These are phyloP conservation scores for Multifurca ochricompacta DNA, from an alignment of 768 basidiomycete species.

Conservation along the genomic window DNA sequence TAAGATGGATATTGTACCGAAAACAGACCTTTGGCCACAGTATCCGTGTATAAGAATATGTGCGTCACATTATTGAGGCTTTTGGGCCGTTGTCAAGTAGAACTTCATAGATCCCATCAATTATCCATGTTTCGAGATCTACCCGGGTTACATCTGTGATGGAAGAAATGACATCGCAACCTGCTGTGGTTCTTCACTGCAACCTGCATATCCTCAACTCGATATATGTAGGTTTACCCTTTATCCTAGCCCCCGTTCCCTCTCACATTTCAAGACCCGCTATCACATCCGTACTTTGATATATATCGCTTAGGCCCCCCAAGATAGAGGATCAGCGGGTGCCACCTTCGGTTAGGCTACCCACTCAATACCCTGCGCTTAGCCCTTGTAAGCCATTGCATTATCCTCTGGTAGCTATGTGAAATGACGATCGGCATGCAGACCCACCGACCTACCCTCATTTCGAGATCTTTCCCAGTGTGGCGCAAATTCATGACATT, in stretches of 20 bases:
- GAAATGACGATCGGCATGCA: conserved; percentile 3
- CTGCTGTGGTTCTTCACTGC: conserved; percentile 19
- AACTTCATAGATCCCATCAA: conserved; percentile 4
- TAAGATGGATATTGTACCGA: not conserved
- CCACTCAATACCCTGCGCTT: conserved; percentile 23
- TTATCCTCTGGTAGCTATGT: not conserved
- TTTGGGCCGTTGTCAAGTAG: not conserved
- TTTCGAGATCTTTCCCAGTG: conserved; percentile 22
- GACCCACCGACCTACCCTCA: conserved; percentile 26
- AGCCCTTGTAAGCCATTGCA: conserved; percentile 21
- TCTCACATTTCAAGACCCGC: conserved; percentile 4
- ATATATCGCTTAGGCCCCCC: conserved; percentile 20
- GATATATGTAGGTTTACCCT: conserved; percentile 7
- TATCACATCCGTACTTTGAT: conserved; percentile 25
- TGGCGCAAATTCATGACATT: not conserved
- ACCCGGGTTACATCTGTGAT: conserved; percentile 8
- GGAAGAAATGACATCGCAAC: not conserved
- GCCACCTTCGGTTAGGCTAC: not conserved
- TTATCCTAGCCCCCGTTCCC: not conserved
- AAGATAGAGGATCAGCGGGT: not conserved
- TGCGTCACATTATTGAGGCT: not conserved
- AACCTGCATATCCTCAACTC: not conserved
- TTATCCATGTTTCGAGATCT: conserved; percentile 19
- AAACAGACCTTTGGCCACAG: not conserved
- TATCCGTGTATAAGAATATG: conserved; percentile 6